Evolutionary conservation across 2,329 filamentous ascomycete genomes (phyloP).

Genomic region (Penicillium vulpinum): DNA sequence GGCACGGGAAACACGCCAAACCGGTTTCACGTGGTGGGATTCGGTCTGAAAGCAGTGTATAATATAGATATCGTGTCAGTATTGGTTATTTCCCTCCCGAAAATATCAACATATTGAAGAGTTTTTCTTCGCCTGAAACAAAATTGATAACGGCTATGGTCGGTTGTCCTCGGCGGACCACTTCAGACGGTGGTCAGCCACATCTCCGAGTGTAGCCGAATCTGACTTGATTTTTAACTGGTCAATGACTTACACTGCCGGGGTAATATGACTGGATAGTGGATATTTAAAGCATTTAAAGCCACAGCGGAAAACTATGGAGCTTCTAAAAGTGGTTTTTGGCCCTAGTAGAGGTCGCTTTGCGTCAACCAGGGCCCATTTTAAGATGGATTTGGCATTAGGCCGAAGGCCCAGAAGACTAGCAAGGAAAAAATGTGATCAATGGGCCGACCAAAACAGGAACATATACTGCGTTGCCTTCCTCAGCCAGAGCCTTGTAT

Average conservation of each 20-base stretch:
- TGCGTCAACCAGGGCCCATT: constrained; percentile 7
- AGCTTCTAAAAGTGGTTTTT: constrained; percentile 1
- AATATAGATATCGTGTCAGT: background rate
- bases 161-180: constrained; percentile 7
- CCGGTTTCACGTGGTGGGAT: background rate
- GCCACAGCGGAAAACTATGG: constrained; percentile 20
- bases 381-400: constrained; percentile 1
- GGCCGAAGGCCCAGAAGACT: background rate
- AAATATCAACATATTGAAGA: background rate
- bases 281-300: background rate
- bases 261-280: constrained; percentile 1
- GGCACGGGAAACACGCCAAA: background rate
- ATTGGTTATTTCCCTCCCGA: background rate
- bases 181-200: background rate
- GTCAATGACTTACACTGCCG: background rate
- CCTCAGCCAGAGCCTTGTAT: background rate
- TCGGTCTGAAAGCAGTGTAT: background rate
- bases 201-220: constrained; percentile 10
- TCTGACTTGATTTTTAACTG: background rate
- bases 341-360: background rate
- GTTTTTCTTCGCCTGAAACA: constrained; percentile 3
- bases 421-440: background rate
- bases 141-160: constrained; percentile 11
- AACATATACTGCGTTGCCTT: constrained; percentile 1
- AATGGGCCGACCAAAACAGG: background rate